A percentile compares a stretch with the other conserved stretches of the same genome.
Conservation (phyloP, 176 grass and related monocot genomes). For the Poa annua region DNA sequence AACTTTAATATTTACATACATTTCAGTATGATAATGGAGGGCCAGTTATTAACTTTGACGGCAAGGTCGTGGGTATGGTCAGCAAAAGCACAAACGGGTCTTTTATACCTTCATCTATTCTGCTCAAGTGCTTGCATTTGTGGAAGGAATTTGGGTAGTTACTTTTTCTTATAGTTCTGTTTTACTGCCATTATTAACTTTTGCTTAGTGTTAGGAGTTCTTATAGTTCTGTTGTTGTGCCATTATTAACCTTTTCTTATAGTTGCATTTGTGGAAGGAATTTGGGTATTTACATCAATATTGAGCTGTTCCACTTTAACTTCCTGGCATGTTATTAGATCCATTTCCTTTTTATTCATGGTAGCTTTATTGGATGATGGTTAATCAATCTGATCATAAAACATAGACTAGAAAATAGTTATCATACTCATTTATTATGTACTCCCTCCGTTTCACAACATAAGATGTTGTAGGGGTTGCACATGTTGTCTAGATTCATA, state of each 20-base stretch:
- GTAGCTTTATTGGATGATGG: background rate
- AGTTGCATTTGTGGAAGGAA: no score
- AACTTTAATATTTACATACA: background rate
- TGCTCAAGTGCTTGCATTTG: background rate
- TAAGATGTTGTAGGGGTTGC: no score
- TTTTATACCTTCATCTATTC: constrained; percentile 8
- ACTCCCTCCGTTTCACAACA: no score
- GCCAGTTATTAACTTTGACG: background rate
- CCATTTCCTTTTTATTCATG: background rate
- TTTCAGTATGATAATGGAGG: constrained; percentile 13
- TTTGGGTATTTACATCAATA: background rate
- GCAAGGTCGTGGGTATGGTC: background rate
- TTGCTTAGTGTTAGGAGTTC: background rate
- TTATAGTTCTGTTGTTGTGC: no score
- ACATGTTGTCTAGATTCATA: no score
- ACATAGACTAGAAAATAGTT: constrained; percentile 10
- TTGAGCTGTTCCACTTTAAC: background rate
- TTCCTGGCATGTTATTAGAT: constrained; percentile 15
- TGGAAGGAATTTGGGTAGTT: background rate
- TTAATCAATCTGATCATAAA: background rate
- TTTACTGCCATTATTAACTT: background rate
- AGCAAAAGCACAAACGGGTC: background rate
- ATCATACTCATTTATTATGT: constrained; percentile 6
- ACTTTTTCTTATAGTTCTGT: background rate
- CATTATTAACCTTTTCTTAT: no score